Conservation (phyloP, 805 yeast species). For the Wickerhamiella sergipiensis region DNA sequence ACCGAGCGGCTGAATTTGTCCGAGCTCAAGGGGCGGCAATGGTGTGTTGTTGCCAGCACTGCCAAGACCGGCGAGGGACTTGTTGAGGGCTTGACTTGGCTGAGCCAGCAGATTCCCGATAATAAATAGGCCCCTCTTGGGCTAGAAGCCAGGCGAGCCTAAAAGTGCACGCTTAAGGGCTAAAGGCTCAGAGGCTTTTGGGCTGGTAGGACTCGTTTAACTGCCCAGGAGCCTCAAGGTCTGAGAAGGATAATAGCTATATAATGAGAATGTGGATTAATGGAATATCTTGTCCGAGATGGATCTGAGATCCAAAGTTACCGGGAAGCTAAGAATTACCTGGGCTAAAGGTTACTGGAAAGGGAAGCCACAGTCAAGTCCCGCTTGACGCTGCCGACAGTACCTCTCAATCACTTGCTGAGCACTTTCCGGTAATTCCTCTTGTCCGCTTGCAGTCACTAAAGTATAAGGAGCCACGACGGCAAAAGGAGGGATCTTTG, state of each 20-base stretch:
- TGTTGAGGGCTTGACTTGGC: conserved; percentile 79
- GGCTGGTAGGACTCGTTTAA: no score
- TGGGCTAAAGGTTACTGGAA: no score
- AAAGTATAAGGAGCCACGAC: conserved; percentile 25
- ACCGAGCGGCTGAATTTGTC: conserved; percentile 58
- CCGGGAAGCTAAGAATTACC: no score
- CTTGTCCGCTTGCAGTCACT: conserved; percentile 20
- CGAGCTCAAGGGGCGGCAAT: conserved; percentile 52
- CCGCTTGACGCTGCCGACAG: conserved; percentile 20
- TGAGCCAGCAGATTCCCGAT: conserved; percentile 43
- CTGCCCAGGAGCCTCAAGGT: no score
- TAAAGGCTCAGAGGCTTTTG: no score
- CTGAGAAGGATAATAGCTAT: no score
- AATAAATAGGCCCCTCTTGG: background rate
- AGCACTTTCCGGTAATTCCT: conserved; percentile 23
- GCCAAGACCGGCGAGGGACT: conserved; percentile 85
- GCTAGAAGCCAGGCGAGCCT: no score
- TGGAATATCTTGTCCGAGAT: no score
- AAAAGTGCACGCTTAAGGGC: no score
- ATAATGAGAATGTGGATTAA: no score
- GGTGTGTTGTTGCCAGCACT: conserved; percentile 87
- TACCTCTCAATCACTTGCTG: conserved; percentile 20
- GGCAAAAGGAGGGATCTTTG: conserved; percentile 24
- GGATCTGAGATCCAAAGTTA: no score
- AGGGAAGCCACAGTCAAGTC: conserved; percentile 12